Conservation (phyloP, 139 green algal species). For the Astrephomene gubernaculifera region DNA sequence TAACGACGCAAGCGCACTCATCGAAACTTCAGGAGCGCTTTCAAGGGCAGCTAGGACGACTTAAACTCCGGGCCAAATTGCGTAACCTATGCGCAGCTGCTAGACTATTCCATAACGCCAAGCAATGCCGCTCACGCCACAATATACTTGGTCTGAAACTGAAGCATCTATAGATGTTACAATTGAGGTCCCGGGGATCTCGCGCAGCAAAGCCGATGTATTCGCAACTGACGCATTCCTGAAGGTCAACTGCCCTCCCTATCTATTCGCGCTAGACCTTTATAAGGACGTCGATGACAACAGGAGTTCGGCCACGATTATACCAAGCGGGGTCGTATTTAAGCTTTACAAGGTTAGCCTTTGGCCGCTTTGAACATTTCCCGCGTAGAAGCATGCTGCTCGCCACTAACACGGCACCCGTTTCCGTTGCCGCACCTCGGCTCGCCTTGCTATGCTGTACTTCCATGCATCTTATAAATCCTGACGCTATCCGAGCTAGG, state of each 20-base stretch:
- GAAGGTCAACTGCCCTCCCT: constrained; percentile 73
- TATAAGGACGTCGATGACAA: constrained; percentile 59
- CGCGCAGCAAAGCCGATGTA: constrained; percentile 61
- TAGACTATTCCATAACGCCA: too few species aligned
- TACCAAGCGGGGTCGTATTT: constrained; percentile 30
- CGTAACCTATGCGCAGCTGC: too few species aligned
- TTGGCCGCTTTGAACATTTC: too few species aligned
- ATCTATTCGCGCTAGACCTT: constrained; percentile 78
- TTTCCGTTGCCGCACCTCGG: too few species aligned
- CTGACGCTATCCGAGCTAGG: too few species aligned
- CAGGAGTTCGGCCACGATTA: constrained; percentile 56
- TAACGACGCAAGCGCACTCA: neutral
- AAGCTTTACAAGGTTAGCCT: constrained; percentile 59
- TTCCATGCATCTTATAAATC: too few species aligned
- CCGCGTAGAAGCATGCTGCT: too few species aligned
- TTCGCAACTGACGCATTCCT: constrained; percentile 69
- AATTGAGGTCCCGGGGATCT: constrained; percentile 62
- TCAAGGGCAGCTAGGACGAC: too few species aligned
- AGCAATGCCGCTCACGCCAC: constrained; percentile 68
- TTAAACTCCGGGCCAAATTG: too few species aligned
- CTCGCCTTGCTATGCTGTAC: too few species aligned
- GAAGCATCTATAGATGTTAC: constrained; percentile 54
- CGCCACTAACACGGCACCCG: too few species aligned
- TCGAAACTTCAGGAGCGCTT: too few species aligned
- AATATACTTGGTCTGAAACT: constrained; percentile 68